phyloP scores from a whole-genome alignment of 257 asterid species.

The Handroanthus guayacan region DNA sequence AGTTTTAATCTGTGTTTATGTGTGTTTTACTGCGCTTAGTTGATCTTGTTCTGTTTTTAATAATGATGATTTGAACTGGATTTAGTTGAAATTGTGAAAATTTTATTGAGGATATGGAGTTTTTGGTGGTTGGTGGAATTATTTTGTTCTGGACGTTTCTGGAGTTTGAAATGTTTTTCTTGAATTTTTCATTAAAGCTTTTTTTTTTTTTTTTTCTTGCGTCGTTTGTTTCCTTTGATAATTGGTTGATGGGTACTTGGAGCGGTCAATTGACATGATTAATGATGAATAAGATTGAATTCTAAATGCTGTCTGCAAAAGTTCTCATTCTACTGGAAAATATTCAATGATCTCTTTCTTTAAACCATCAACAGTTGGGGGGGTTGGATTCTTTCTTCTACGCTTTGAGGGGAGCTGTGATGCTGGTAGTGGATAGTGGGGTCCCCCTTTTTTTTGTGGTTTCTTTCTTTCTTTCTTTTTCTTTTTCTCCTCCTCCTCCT shows the following conservation, averaged over 20 bases:
- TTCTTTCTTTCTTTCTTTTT: too few species aligned
- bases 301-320: neutral
- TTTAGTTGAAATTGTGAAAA: conserved; percentile 18
- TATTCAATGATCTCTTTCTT: neutral
- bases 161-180: conserved; percentile 13
- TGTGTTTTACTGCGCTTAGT: neutral
- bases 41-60: neutral
- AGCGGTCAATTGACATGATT: neutral
- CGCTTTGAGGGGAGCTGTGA: neutral
- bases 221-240: conserved; percentile 30
- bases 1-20: neutral
- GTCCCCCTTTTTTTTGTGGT: too few species aligned
- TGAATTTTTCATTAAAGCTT: neutral
- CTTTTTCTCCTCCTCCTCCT: neutral
- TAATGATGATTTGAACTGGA: neutral
- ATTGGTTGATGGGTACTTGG: conserved; percentile 13
- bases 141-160: neutral
- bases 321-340: neutral
- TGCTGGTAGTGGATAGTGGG: neutral
- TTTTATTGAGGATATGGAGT: neutral
- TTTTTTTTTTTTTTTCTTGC: too few species aligned
- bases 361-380: neutral
- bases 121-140: conserved; percentile 18
- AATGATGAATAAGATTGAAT: conserved; percentile 15
- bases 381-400: neutral